Conservation (phyloP, 495 filamentous ascomycete species). For the Trichoderma erinaceum region DNA sequence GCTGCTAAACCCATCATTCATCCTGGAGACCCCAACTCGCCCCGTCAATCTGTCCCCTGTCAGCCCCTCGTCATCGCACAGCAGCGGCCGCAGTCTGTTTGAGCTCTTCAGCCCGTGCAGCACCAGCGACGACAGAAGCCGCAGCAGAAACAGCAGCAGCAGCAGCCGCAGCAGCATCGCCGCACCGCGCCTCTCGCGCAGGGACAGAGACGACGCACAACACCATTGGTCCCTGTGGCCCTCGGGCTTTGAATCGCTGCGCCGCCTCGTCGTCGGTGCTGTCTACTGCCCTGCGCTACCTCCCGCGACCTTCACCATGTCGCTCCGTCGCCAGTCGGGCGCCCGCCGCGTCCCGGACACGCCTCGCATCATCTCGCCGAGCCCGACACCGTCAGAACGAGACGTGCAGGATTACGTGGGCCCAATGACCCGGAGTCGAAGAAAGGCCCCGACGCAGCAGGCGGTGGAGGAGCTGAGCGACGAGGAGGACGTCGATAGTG, state of each 20-base stretch:
- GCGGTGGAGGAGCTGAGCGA: constrained; percentile 33
- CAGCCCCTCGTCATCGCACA: constrained; percentile 13
- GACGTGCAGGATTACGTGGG: constrained; percentile 51
- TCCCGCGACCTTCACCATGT: constrained; percentile 39
- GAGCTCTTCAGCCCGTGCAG: constrained; percentile 1
- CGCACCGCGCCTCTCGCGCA: constrained; percentile 36
- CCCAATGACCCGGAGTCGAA: constrained; percentile 58
- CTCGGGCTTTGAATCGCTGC: constrained; percentile 36
- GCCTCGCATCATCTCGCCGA: constrained; percentile 66
- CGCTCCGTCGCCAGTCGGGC: constrained; percentile 28
- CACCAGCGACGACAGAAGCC: background rate
- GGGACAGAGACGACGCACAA: constrained; percentile 32
- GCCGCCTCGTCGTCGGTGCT: constrained; percentile 47
- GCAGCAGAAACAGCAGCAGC: background rate
- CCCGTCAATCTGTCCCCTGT: constrained; percentile 13
- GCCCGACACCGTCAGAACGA: constrained; percentile 56
- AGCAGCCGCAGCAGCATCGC: constrained; percentile 13
- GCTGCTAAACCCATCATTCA: constrained; percentile 17
- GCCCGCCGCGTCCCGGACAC: constrained; percentile 48
- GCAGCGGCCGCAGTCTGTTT: constrained; percentile 5
- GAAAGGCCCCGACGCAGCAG: constrained; percentile 35
- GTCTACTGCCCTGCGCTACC: constrained; percentile 43
- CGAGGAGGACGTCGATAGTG: constrained; percentile 30
- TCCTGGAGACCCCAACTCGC: constrained; percentile 14
- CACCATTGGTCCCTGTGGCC: constrained; percentile 33